Base-by-base conservation (phyloP, 2,329 filamentous ascomycete genomes). In the Chaetomiaceae sp. region DNA sequence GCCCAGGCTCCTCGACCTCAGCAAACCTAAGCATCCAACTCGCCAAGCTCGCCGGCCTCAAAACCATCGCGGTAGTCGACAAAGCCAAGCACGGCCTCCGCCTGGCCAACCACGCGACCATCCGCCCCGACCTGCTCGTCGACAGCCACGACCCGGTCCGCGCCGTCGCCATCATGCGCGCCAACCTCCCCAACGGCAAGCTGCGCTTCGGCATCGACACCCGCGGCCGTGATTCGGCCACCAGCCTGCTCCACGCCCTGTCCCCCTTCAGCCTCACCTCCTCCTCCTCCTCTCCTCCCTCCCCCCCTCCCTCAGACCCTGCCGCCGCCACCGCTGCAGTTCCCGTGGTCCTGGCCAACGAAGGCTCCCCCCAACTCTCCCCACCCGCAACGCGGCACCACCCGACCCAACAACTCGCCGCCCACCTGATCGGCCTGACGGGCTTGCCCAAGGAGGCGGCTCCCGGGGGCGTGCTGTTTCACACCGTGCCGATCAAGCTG, bases 401-500 rank as follows among this genome's bases (percentile, higher is more conserved):
- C 54, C 56, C 66, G 30, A 48, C 55, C 10, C 51, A 54, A 9
- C 51, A 55, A 16, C 53, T 54, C 30, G 59, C 65, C 2, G 66
- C 73, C 1, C 86, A 90, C 65, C 69, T 90, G 0, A 74, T 89
- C 0, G 85, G 86, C 0, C 60, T 90, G 39, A 81, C 81, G 0
- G 86, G 85, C 0, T 57, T 88, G 3, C 86, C 86, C 0, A 87
- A 87, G 61, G 69, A 68, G 4, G 65, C 67, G 1, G 65, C 66
- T 0, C 63, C 67, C 0, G 67, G 70, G 0, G 73, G 73, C 0
- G 70, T 82, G 0, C 63, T 71, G 5, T 76, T 82, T 50, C 85
- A 89, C 60, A 79, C 74, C 0, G 82, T 90, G 0, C 86, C 86
- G 0, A 87, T 91, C 55, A 90, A 90, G 65, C 61, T 88, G 4